Conservation (phyloP, 2,329 filamentous ascomycete species). For the Ramularia collo-cygni region DNA sequence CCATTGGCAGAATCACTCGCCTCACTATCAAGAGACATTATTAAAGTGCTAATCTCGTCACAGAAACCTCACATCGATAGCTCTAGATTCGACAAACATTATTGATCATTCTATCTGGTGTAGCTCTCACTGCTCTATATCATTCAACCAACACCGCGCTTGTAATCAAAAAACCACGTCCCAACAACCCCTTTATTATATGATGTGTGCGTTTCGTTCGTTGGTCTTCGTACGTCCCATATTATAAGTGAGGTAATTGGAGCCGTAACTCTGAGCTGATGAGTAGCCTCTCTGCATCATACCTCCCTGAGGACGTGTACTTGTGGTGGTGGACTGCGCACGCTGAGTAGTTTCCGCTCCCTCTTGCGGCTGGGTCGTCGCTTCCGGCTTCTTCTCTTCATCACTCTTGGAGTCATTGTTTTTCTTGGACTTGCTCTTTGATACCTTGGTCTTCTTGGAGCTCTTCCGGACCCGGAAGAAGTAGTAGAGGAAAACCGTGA, state of each 20-base stretch:
- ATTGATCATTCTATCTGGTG: too few species aligned
- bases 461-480: conserved; percentile 47
- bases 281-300: neutral
- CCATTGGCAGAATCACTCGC: too few species aligned
- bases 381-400: conserved; percentile 7
- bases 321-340: neutral
- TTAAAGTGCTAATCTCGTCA: too few species aligned
- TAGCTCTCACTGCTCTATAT: neutral
- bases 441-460: conserved; percentile 14
- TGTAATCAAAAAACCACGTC: too few species aligned
- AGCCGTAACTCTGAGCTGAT: conserved; percentile 2
- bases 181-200: conserved; percentile 2
- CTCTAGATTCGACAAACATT: too few species aligned
- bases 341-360: neutral
- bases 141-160: neutral
- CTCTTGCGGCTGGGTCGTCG: conserved; percentile 2
- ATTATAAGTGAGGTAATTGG: conserved; percentile 14
- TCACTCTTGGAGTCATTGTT: conserved; percentile 13
- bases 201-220: conserved; percentile 15
- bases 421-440: conserved; percentile 9
- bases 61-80: too few species aligned
- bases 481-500: conserved; percentile 57
- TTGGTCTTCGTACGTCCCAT: conserved; percentile 14
- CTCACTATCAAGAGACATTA: too few species aligned
- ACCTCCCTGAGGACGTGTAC: conserved; percentile 1